Base-by-base conservation (phyloP, 768 basidiomycete species). In the Lactarius hengduanensis region DNA sequence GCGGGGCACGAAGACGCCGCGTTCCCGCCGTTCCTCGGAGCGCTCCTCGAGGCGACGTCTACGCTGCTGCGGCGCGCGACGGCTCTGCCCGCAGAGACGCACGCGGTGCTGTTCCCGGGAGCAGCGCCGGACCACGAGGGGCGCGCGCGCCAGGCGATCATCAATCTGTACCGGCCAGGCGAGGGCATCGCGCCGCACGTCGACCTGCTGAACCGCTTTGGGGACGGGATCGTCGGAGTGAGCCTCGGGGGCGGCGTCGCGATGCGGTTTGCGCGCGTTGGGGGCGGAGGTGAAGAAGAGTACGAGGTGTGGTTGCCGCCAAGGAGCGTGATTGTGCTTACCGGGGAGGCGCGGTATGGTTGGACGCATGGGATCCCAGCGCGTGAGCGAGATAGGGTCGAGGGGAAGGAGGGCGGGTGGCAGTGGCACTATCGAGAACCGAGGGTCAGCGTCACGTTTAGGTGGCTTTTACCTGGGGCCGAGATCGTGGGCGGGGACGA, bases 301-400 rank as follows among this genome's bases (percentile, higher is more conserved):
- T 76, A 78, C 72, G 81, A 88, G 60, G 69, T 95, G 32, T 92
- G 90, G 74, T 82, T 98, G 20, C 89, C 92, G 0, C 84, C 86
- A 62, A 77, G 91, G 58, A 91, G 89, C 66, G 78, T 96, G 26
- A 79, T 96, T 64, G 86, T 94, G 57, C 79, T 98, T 67, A 85
- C 87, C 4, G 87, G 86, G 40, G 89, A 90, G 40, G 92, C 96
- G 16, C 84, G 96, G 45, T 97, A 92, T 75, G 75, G 78, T 3
- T 98, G 94, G 92, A 86, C 85, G 10, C 96, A 98, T 76, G 96
- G 91, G 5, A 98, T 98, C 64, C 83, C 86, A 38, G 81, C 81
- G 61, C 77, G 83, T 61, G 77, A 71, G 43, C 79, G 81, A 45
- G 94, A 96, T 73, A 76, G 80, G 62, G 89, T 95, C 20, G 77